Conservation (phyloP, 495 filamentous ascomycete species). For the Acidiella bohemica region DNA sequence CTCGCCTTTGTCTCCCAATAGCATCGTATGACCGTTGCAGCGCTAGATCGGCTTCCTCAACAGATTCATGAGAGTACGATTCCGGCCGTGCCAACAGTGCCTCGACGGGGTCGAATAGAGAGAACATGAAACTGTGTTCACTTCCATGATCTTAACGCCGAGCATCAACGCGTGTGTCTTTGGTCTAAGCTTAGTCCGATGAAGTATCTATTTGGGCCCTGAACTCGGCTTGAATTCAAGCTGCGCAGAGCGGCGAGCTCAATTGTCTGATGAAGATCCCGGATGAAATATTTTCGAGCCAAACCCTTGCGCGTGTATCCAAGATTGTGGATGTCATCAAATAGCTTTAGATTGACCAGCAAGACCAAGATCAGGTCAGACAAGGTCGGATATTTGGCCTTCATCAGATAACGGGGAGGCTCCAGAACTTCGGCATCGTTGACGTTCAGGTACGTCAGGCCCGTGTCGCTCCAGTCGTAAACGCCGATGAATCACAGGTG, state of each 20-base stretch:
- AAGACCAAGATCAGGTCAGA: not conserved
- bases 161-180: not conserved
- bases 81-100: not conserved
- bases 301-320: not conserved
- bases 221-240: not conserved
- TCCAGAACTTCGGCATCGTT: not conserved
- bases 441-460: not conserved
- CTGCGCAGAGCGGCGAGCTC: not conserved
- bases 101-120: not conserved
- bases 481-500: not conserved
- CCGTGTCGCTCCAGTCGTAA: not conserved
- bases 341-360: not conserved
- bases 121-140: not conserved
- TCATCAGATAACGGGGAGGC: not conserved
- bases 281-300: not conserved
- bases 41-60: not conserved
- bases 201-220: not conserved
- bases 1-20: not conserved
- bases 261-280: not conserved
- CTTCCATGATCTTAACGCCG: not conserved
- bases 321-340: not conserved
- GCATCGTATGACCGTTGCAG: not conserved
- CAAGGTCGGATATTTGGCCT: not conserved
- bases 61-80: not conserved
- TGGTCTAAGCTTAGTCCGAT: not conserved